Evolutionary conservation across 2,329 filamentous ascomycete genomes (phyloP).

Genomic region (Sporothrix brasiliensis): DNA sequence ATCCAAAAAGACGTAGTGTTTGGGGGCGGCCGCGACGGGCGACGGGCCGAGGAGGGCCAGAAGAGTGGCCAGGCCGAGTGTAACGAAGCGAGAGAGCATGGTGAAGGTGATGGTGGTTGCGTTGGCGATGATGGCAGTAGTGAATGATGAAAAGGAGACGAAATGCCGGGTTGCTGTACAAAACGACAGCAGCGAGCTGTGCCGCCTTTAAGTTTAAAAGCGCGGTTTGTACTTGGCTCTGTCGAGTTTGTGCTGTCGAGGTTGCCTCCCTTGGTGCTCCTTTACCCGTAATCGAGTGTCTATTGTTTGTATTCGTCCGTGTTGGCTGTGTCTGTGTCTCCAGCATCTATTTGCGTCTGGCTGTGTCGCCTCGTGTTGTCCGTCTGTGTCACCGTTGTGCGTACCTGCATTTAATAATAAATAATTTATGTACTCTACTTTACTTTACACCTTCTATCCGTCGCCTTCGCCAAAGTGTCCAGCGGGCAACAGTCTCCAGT

Average conservation of each 20-base stretch:
- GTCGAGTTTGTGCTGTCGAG: background rate
- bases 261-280: background rate
- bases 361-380: slow-evolving; percentile 20
- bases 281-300: slow-evolving; percentile 9
- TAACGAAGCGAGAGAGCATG: background rate
- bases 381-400: background rate
- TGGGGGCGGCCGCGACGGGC: background rate
- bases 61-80: background rate
- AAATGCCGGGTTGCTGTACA: background rate
- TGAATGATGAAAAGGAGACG: background rate
- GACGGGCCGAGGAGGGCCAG: background rate
- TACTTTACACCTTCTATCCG: background rate
- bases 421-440: background rate
- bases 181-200: background rate
- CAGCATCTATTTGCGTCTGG: background rate
- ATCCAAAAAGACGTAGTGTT: background rate
- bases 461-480: slow-evolving; percentile 1
- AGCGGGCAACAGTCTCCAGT: background rate
- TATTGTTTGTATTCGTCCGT: no score
- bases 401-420: no score
- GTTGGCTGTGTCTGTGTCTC: background rate
- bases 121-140: background rate
- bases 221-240: background rate
- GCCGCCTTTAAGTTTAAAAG: background rate
- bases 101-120: background rate